Evolutionary conservation across 2,329 filamentous ascomycete species (phyloP).

Genomic region (Phialemoniopsis sp.): DNA sequence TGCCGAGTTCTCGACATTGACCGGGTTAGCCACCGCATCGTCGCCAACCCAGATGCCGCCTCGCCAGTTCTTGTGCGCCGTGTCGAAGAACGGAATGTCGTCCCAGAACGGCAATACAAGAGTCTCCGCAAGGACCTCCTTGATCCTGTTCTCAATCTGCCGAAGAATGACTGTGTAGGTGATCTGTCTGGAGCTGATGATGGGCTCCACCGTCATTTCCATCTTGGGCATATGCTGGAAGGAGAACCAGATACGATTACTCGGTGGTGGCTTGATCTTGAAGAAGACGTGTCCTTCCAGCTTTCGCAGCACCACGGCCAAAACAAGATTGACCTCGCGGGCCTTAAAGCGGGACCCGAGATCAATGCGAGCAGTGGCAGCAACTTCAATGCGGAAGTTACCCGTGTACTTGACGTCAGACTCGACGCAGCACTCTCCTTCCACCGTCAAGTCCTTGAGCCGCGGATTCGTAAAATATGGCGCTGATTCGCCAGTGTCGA

Average conservation of each 20-base stretch:
- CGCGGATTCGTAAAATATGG: conserved; percentile 87
- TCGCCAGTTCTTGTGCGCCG: conserved; percentile 70
- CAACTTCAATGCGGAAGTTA: conserved; percentile 84
- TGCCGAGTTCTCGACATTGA: conserved; percentile 24
- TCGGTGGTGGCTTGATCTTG: conserved; percentile 90
- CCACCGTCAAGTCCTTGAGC: conserved; percentile 83
- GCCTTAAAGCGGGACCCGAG: conserved; percentile 84
- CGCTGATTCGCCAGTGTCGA: conserved; percentile 81
- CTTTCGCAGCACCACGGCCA: conserved; percentile 80
- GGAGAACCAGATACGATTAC: conserved; percentile 92
- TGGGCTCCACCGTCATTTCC: conserved; percentile 90
- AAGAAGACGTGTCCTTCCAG: conserved; percentile 82
- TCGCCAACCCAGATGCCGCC: conserved; percentile 76
- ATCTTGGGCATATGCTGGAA: conserved; percentile 94
- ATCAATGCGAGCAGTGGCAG: conserved; percentile 89
- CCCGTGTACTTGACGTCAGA: conserved; percentile 86
- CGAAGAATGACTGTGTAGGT: conserved; percentile 89
- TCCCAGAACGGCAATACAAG: conserved; percentile 94
- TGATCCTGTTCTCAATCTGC: conserved; percentile 91
- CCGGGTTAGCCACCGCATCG: conserved; percentile 30
- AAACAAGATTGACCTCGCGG: conserved; percentile 81
- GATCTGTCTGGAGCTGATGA: conserved; percentile 92
- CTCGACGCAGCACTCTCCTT: conserved; percentile 85
- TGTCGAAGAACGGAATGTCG: conserved; percentile 86
- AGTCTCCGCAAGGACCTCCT: conserved; percentile 89